Conservation (phyloP, 2,329 filamentous ascomycete species). For the Colletotrichum graminicola region DNA sequence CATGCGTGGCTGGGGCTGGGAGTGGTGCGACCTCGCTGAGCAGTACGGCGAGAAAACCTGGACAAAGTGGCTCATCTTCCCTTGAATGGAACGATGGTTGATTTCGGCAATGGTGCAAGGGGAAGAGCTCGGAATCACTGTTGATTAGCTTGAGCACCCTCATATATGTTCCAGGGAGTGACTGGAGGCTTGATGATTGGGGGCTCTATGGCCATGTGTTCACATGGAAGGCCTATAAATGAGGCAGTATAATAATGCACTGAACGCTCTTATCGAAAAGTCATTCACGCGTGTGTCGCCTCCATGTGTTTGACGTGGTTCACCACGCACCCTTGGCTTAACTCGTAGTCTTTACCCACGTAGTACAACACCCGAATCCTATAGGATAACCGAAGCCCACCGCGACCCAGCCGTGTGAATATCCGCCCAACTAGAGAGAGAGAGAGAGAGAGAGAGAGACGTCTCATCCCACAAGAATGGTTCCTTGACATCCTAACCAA, state of each 20-base stretch:
- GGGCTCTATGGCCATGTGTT: background rate
- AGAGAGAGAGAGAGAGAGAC: too few relatives aligned
- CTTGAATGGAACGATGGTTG: background rate
- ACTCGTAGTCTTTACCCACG: background rate
- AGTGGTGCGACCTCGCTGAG: constrained; percentile 1
- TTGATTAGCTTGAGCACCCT: too few relatives aligned
- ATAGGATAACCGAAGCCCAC: background rate
- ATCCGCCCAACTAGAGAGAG: too few relatives aligned
- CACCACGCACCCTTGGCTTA: background rate
- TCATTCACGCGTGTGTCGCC: background rate
- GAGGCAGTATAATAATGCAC: background rate
- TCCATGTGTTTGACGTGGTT: background rate
- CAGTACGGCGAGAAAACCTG: constrained; percentile 18
- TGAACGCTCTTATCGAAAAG: background rate
- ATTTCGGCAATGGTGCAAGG: background rate
- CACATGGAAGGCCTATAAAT: background rate
- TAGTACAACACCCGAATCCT: constrained; percentile 5
- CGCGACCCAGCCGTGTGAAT: too few relatives aligned
- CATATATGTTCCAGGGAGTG: background rate
- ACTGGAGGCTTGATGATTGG: background rate
- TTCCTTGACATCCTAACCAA: too few relatives aligned
- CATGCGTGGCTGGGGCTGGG: constrained; percentile 20
- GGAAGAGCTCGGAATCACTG: background rate
- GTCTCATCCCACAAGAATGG: too few relatives aligned
- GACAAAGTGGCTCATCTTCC: constrained; percentile 16